phyloP scores from a whole-genome alignment of 306 rosid species.

The Amphicarpaea edgeworthii region DNA sequence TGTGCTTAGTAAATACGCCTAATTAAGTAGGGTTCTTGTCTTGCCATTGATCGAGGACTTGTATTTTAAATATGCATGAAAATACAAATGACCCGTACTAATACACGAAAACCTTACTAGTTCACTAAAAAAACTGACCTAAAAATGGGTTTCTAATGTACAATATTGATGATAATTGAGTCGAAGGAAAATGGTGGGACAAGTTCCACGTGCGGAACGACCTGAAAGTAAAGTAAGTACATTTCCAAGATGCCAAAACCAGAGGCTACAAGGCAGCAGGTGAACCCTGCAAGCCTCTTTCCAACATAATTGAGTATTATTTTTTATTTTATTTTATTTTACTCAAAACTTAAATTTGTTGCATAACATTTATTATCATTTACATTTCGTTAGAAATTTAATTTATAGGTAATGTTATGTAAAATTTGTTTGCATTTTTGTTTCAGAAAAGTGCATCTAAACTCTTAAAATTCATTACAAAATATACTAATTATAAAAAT shows the following conservation, averaged over 20 bases:
- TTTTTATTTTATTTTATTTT: no score
- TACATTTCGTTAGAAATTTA: neutral
- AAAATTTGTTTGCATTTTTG: neutral
- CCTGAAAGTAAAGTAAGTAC: conserved; percentile 16
- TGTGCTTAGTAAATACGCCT: no score
- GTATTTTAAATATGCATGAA: no score
- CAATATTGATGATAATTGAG: conserved; percentile 16
- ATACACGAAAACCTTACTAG: no score
- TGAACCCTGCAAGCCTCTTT: conserved; percentile 32
- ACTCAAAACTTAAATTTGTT: neutral
- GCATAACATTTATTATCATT: neutral
- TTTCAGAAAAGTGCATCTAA: neutral
- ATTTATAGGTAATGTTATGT: neutral
- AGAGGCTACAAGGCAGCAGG: conserved; percentile 47
- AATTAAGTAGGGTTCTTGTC: no score
- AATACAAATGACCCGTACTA: no score
- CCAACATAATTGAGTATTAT: no score
- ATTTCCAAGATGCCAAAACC: conserved; percentile 46
- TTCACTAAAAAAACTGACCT: neutral
- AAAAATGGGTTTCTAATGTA: neutral
- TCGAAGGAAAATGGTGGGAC: conserved; percentile 34
- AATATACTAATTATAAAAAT: no score
- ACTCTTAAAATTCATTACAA: no score
- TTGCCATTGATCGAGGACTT: no score
- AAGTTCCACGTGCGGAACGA: conserved; percentile 36